Conservation (phyloP, 1,139 yeast species). For the Oligophagozyma castellii region DNA sequence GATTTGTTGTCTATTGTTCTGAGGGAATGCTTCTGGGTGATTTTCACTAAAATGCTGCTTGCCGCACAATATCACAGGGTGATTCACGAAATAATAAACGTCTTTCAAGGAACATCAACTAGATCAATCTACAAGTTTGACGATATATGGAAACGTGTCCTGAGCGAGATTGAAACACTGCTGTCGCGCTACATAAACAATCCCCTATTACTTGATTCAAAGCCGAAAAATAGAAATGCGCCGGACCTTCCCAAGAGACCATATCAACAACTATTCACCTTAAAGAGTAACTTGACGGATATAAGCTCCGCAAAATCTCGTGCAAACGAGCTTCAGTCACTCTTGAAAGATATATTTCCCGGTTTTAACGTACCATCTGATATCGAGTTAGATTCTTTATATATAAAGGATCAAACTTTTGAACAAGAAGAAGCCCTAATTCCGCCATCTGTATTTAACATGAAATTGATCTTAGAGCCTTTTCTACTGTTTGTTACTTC, state of each 20-base stretch:
- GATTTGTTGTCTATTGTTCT: slow-evolving; percentile 46
- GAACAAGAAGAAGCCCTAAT: slow-evolving; percentile 55
- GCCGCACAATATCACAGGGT: slow-evolving; percentile 62
- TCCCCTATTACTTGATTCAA: slow-evolving; percentile 6
- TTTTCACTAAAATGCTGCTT: slow-evolving; percentile 48
- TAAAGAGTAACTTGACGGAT: slow-evolving; percentile 21
- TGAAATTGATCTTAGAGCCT: slow-evolving; percentile 52
- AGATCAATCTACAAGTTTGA: slow-evolving; percentile 31
- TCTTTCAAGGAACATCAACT: slow-evolving; percentile 21
- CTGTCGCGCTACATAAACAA: slow-evolving; percentile 14
- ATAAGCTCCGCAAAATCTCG: slow-evolving; percentile 24
- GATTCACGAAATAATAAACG: slow-evolving; percentile 39
- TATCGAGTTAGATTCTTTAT: slow-evolving; percentile 32
- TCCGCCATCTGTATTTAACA: slow-evolving; percentile 65
- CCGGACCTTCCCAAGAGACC: slow-evolving; percentile 8
- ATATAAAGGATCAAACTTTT: slow-evolving; percentile 43
- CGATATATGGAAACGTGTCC: slow-evolving; percentile 44
- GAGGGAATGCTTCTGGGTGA: slow-evolving; percentile 55
- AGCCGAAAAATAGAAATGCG: slow-evolving; percentile 4
- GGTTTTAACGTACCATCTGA: slow-evolving; percentile 34
- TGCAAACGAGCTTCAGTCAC: slow-evolving; percentile 32
- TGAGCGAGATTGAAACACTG: slow-evolving; percentile 43
- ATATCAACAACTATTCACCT: slow-evolving; percentile 29
- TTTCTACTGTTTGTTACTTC: slow-evolving; percentile 38
- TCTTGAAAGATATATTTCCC: slow-evolving; percentile 48